Conservation (phyloP, 176 grass and related monocot genomes). For the Lolium multiflorum region DNA sequence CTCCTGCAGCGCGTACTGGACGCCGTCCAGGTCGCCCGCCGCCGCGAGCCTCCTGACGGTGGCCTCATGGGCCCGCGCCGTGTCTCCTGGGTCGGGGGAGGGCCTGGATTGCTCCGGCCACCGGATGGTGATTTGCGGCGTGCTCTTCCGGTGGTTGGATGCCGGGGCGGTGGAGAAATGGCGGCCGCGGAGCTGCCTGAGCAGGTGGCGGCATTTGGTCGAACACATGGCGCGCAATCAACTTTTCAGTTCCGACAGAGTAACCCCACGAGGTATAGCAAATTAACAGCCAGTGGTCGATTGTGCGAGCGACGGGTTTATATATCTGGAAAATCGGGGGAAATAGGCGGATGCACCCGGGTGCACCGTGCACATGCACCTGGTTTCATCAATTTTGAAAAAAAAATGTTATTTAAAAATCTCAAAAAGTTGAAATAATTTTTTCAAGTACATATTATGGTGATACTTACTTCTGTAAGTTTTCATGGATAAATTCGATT, state of each 20-base stretch:
- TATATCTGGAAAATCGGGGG: too few species aligned
- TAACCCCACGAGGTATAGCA: too few species aligned
- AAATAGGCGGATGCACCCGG: too few species aligned
- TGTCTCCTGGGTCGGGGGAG: slow-evolving; percentile 1
- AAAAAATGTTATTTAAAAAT: too few species aligned
- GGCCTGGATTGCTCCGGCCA: neutral
- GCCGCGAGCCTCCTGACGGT: slow-evolving; percentile 67
- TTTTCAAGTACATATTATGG: too few species aligned
- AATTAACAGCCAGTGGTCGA: too few species aligned
- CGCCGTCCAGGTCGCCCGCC: slow-evolving; percentile 62
- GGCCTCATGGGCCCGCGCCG: slow-evolving; percentile 53
- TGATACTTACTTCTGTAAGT: too few species aligned
- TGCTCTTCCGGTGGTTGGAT: neutral
- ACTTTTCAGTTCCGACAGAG: neutral
- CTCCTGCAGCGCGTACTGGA: slow-evolving; percentile 78
- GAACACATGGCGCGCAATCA: slow-evolving; percentile 52
- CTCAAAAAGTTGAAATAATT: too few species aligned
- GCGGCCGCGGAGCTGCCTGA: neutral
- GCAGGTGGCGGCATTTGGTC: slow-evolving; percentile 48
- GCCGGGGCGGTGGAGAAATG: slow-evolving; percentile 18
- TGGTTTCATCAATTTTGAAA: too few species aligned
- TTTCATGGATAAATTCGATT: too few species aligned
- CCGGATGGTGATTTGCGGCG: neutral
- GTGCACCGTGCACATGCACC: too few species aligned
- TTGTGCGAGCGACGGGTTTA: too few species aligned